Base-by-base conservation (phyloP, 1,284 basidiomycete genomes). In the Acaromyces ingoldii region DNA sequence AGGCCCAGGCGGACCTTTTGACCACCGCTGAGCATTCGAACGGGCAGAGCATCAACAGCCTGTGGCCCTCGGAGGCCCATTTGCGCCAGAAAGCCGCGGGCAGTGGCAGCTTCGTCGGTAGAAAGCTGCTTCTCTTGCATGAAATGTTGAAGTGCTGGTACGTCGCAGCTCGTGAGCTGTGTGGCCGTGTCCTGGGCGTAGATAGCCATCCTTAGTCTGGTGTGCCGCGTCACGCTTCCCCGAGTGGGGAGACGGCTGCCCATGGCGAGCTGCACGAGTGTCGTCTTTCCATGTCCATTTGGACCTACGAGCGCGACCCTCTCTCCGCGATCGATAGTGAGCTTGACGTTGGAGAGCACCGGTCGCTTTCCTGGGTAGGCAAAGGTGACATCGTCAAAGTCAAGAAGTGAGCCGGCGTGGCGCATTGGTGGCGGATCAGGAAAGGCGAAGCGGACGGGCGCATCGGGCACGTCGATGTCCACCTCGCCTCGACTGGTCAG, bases 211-310 rank as follows among this genome's bases (percentile, higher is more conserved):
- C 78, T 78, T 9, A 83, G 78, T 1, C 79, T 75, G 0, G 84
- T 79, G 62, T 87, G 85, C 15, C 79, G 79, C n/a, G 76, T 78
- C 15, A 86, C 79, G 6, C 72, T 79, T 1, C 86, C 86, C 3
- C 75, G 77, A 2, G 77, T 77, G 0, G 84, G 82, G 10, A 75
- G 65, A 3, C 84, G 72, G 2, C 67, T 78, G 2, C 82, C 82
- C 1, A 82, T 77, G 22, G 86, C 78, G 19, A 84, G 73, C 53
- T 83, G 75, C 19, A 67, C 47, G 6, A 69, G 43, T 24, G 66
- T 69, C 22, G 66, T 65, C 28, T 67, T 69, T 11, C 59, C 66
- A 43, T 69, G 62, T 4, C 68, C 63, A 38, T 74, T 76, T 4
- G 74, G 72, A 0, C 85, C 85, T 6, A 85, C 79, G 17, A 86